Percentiles rank a stretch among this genome's conserved stretches.
phyloP scores from a whole-genome alignment of 257 asterid species.

The Gentiana macrophylla region DNA sequence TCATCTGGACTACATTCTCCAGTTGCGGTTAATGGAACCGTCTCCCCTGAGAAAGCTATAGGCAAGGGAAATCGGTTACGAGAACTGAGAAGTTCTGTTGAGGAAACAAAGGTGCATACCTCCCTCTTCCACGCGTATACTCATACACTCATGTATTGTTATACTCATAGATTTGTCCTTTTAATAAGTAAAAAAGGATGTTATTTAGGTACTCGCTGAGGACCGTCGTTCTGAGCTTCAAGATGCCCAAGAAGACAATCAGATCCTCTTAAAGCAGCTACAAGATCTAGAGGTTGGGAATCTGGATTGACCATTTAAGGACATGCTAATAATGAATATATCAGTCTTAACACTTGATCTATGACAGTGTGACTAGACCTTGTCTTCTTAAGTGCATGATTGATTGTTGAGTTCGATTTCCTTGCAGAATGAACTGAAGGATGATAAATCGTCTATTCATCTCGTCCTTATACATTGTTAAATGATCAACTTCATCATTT shows the following conservation, averaged over 20 bases:
- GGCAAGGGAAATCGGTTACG: conserved; percentile 64
- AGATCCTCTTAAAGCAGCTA: conserved; percentile 66
- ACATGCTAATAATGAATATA: neutral
- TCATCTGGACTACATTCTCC: conserved; percentile 56
- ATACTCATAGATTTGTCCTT: neutral
- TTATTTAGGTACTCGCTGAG: conserved; percentile 64
- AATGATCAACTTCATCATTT: conserved; percentile 89
- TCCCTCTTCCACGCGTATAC: conserved; percentile 9
- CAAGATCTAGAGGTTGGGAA: conserved; percentile 78
- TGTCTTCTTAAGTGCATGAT: neutral
- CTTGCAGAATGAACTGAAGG: conserved; percentile 65
- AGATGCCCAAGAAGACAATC: conserved; percentile 77
- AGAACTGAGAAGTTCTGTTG: conserved; percentile 63
- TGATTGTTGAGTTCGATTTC: conserved; percentile 5
- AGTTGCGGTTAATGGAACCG: conserved; percentile 51
- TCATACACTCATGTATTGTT: conserved; percentile 7
- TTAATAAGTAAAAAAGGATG: conserved; percentile 13
- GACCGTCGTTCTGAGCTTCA: conserved; percentile 89
- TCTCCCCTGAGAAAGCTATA: conserved; percentile 68
- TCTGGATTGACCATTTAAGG: neutral
- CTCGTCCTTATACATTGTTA: conserved; percentile 75
- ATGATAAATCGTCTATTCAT: conserved; percentile 51
- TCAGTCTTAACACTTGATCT: neutral
- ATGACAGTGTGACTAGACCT: neutral
- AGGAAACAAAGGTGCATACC: conserved; percentile 63